Evolutionary conservation across 371 early-diverging fungal genomes (phyloP), one percentile per base, ranked within the genome.

Genomic region (Rhizopus arrhizus): DNA sequence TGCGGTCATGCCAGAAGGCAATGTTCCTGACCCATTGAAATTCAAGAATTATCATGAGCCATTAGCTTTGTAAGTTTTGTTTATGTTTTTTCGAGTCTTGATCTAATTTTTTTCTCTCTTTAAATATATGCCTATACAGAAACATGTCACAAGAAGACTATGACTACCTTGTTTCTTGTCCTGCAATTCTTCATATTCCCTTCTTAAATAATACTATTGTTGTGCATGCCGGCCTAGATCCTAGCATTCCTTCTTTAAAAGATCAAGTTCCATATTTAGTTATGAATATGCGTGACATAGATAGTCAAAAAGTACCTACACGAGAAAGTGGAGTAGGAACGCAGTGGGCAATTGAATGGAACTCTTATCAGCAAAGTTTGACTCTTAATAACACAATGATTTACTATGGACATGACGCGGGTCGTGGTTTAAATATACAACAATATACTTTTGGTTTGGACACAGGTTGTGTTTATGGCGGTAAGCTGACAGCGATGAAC

Each of bases 321-420:
- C 53, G 65, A 10, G 67, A 67, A 47, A 73, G 61, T 16, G 61
- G 74, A 16, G 54, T 72, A 28, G 88, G 86, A 3, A 65, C 61
- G 11, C 73, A 71, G n/a, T 88, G 86, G 88, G 65, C 75, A 0
- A 48, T 66, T 2, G 31, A 56, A 35, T 86, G 82, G 74, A 82
- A 82, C 7, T 42, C 55, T n/a, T 72, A 62, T 7, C 78, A 78
- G 36, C 41, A 49, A n/a, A 56, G 53, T 12, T 53, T 48, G 42
- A 56, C 52, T 0, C 43, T 31, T 3, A 50, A 54, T 8, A 69
- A 73, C 46, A 70, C 53, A 50, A 59, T 50, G 11, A 49, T 86
- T 10, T 78, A 82, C 31, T 91, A 90, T 63, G 91, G 91, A 1
- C 91, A 91, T 64, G 89, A 85, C 48, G 85, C 91, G 2, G 64